These are phyloP conservation scores for Alternaria gaisen DNA, from an alignment of 2,329 filamentous ascomycete species.

Conservation along the genomic window DNA sequence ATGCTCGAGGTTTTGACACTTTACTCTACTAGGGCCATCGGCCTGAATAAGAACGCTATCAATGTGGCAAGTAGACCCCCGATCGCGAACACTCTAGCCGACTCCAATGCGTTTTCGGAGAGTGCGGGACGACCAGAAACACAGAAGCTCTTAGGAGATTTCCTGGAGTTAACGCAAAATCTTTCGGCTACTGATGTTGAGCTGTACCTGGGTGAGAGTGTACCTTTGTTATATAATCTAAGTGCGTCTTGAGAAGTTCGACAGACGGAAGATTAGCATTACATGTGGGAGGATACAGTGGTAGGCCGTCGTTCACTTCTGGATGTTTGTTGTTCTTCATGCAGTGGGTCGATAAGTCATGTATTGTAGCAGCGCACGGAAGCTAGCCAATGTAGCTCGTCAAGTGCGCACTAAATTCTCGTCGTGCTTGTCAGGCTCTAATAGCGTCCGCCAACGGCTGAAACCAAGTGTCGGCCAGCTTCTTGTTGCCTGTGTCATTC, in stretches of 20 bases:
- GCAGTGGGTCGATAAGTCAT: background rate
- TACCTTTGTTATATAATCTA: background rate
- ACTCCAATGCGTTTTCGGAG: too few relatives aligned
- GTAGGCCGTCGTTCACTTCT: too few relatives aligned
- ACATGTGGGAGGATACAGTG: too few relatives aligned
- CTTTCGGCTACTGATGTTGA: background rate
- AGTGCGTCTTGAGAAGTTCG: background rate
- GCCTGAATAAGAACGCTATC: too few relatives aligned
- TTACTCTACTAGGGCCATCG: too few relatives aligned
- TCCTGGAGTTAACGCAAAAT: background rate
- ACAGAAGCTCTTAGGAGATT: background rate
- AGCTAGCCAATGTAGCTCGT: background rate
- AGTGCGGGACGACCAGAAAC: background rate
- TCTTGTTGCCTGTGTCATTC: slow-evolving; percentile 27
- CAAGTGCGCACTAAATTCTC: background rate
- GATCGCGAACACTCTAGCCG: too few relatives aligned
- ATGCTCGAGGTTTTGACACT: too few relatives aligned
- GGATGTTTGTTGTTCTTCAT: too few relatives aligned
- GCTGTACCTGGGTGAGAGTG: background rate
- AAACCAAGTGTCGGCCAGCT: slow-evolving; percentile 28
- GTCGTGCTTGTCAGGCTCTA: background rate
- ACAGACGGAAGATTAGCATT: too few relatives aligned
- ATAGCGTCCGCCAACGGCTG: slow-evolving; percentile 19
- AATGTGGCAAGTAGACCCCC: too few relatives aligned
- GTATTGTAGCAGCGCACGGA: background rate